Conservation (phyloP, 495 filamentous ascomycete species). For the Penicillium roqueforti region DNA sequence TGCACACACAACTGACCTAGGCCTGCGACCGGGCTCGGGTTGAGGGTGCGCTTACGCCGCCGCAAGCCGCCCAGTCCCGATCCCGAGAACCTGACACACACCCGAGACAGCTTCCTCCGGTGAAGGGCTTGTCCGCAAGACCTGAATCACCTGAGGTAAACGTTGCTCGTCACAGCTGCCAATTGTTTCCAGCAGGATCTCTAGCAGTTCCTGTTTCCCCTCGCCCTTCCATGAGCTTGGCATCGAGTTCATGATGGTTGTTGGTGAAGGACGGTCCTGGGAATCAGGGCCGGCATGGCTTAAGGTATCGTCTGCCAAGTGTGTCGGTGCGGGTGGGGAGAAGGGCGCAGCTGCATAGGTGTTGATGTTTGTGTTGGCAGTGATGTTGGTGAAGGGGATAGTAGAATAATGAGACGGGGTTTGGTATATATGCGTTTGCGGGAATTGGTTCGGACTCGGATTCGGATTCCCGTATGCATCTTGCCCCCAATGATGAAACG, state of each 20-base stretch:
- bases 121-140: constrained; percentile 28
- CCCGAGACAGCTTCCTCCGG: constrained; percentile 35
- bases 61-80: constrained; percentile 9
- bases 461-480: constrained; percentile 8
- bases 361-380: neutral
- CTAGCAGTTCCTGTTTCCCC: constrained; percentile 26
- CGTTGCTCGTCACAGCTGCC: constrained; percentile 28
- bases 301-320: neutral
- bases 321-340: neutral
- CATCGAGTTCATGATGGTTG: constrained; percentile 8
- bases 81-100: constrained; percentile 28
- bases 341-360: neutral
- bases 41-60: neutral
- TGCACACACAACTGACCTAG: neutral
- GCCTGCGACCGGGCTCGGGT: neutral
- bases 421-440: neutral
- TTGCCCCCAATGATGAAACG: constrained; percentile 15
- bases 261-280: neutral
- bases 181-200: constrained; percentile 32
- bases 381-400: neutral
- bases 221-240: constrained; percentile 22
- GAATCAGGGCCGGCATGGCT: neutral
- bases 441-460: neutral
- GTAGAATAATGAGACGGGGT: constrained; percentile 11
- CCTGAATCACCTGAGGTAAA: constrained; percentile 27